Base-by-base conservation (phyloP, 2,329 filamentous ascomycete genomes). In the Microdochium bolleyi region DNA sequence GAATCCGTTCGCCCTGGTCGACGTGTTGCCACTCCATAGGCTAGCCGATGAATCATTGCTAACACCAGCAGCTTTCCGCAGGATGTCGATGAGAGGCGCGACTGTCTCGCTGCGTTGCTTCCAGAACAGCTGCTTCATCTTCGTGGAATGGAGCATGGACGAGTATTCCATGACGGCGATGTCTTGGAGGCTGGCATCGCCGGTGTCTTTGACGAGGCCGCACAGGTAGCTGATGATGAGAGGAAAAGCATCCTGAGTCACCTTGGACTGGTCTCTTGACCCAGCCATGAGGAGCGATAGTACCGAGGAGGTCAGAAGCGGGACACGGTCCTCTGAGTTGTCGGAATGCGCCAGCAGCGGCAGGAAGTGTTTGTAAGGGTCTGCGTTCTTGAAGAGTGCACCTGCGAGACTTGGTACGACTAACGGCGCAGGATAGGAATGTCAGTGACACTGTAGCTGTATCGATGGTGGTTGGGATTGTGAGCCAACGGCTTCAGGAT, bases 101-200 rank as follows among this genome's bases (percentile, higher is more conserved):
- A 96, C 71, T 0, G 92, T 96, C 73, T 96, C 89, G 65, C 85
- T 85, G 61, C 89, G 82, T 70, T 96, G 89, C 57, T 87, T 82
- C 94, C 94, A 99, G 73, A 97, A 97, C 53, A 94, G 78, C 60
- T 85, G 78, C 58, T 94, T 82, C 3, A 91, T 83, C 54, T 82
- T 82, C 56, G 77, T 81, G 38, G 85, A 89, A 56, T 90, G 85
- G 30, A 99, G 77, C 30, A 99, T 76, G 21, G 88, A 79, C 34
- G 94, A 96, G 71, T 92, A 95, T 66, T 92, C 84, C 64, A 94
- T 89, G 13, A 97, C 91, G 24, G 91, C 92, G 65, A 97, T 96
- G 65, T 99, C 94, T 71, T 99, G 94, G 53, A 95, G 79, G 38
- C 90, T 90, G 52, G 89, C 87, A 70, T 99, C 94, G 53, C 55